Base-by-base conservation (phyloP, 2,329 filamentous ascomycete genomes). In the Nothophoma quercina region DNA sequence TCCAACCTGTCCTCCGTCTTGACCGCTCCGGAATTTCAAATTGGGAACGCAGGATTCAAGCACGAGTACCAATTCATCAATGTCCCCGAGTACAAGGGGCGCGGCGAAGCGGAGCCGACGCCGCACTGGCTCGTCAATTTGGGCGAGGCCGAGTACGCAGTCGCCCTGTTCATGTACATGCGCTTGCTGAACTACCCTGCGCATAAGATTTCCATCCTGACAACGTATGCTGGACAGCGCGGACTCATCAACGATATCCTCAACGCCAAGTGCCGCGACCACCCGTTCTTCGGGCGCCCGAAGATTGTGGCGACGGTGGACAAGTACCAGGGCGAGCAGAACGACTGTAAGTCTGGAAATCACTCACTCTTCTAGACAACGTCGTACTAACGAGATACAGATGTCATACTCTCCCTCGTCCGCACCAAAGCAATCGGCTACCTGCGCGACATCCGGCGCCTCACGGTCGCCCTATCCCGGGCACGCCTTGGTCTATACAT, bases 251-350 rank as follows among this genome's bases (percentile, higher is more conserved):
- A 84, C 64, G 93, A 99, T 73, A 91, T 99, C 3, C 77, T 99
- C 43, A 79, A 78, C 12, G 90, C 96, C 70, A 84, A 95, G 52
- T 99, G 95, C 74, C 88, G 87, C 29, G 88, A 85, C 64, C 96
- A 92, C 65, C 79, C 87, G 2, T 79, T 98, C 16, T 99, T 99
- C 75, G 93, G 93, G 7, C 78, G 96, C 74, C 95, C 95, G 15
- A 89, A 88, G 74, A 88, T 89, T 45, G 91, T 99, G 22, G 93
- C 91, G 3, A 99, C 96, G 5, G 93, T 99, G 58, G 95, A 99
- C 78, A 97, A 96, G 74, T 99, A 98, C 69, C 95, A 99, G 78
- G 96, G 95, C 72, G 95, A 99, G 80, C 95, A 99, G 77, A 99
- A 99, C 75, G 95, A 99, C 70, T 98, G 91, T 95, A 82, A 82